phyloP scores from a whole-genome alignment of 805 yeast species.

The Yarrowia sp. region DNA sequence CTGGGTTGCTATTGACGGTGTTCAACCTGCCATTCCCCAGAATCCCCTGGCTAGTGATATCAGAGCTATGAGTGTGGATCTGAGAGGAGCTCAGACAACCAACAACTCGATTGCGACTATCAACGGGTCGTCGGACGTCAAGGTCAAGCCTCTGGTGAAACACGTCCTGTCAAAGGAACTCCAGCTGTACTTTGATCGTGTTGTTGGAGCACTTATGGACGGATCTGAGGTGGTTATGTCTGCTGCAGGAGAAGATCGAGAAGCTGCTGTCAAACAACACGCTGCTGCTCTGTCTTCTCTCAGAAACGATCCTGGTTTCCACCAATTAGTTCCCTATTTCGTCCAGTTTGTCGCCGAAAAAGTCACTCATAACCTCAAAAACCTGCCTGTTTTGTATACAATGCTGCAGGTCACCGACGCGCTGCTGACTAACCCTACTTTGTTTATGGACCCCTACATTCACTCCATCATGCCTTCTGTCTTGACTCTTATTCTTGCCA shows the following conservation, averaged over 20 bases:
- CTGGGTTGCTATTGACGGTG: slow-evolving; percentile 98
- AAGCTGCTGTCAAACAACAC: slow-evolving; percentile 15
- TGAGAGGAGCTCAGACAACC: slow-evolving; percentile 74
- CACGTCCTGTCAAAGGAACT: slow-evolving; percentile 93
- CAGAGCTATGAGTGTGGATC: slow-evolving; percentile 68
- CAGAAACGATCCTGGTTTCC: slow-evolving; percentile 90
- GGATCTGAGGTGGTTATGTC: slow-evolving; percentile 32
- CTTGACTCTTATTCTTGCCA: slow-evolving; percentile 82
- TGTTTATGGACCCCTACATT: slow-evolving; percentile 90
- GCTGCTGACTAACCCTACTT: slow-evolving; percentile 72
- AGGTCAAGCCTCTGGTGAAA: slow-evolving; percentile 76
- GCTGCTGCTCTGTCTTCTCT: slow-evolving; percentile 68
- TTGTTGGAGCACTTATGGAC: slow-evolving; percentile 67
- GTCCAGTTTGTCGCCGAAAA: slow-evolving; percentile 96
- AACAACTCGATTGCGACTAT: slow-evolving; percentile 53
- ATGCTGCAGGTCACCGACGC: slow-evolving; percentile 90
- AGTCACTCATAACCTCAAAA: slow-evolving; percentile 79
- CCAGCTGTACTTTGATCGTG: slow-evolving; percentile 89
- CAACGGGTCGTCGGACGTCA: slow-evolving; percentile 54
- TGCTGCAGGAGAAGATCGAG: not conserved
- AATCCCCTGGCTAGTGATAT: slow-evolving; percentile 81
- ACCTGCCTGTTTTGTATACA: slow-evolving; percentile 66
- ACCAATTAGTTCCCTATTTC: slow-evolving; percentile 93
- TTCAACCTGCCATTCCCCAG: slow-evolving; percentile 96
- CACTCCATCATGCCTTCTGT: slow-evolving; percentile 98